Percentiles rank a stretch among this genome's conserved stretches.
phyloP scores from a whole-genome alignment of 2,329 filamentous ascomycete genomes.

The Helicocarpus griseus region DNA sequence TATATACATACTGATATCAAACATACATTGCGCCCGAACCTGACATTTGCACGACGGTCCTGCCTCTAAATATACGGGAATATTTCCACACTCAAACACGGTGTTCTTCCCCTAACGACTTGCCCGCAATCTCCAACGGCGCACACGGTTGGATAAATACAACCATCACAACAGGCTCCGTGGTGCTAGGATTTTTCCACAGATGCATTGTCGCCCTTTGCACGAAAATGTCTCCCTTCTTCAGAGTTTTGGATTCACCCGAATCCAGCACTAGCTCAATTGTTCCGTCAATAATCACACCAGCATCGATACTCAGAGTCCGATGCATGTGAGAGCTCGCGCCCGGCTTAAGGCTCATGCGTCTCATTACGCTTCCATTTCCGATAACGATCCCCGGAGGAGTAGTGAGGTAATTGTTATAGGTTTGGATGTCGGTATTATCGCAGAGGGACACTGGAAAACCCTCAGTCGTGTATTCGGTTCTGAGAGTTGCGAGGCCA shows the following conservation, averaged over 20 bases:
- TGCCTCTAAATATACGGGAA: background rate
- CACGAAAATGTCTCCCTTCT: constrained; percentile 27
- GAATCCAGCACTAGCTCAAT: constrained; percentile 29
- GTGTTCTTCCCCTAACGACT: constrained; percentile 3
- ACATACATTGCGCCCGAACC: background rate
- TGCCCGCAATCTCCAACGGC: constrained; percentile 3
- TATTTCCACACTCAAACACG: background rate
- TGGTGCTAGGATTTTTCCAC: constrained; percentile 36
- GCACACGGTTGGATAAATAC: constrained; percentile 9
- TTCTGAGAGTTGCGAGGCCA: constrained; percentile 23
- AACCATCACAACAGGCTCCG: constrained; percentile 35
- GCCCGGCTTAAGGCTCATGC: constrained; percentile 26
- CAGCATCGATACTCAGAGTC: constrained; percentile 29
- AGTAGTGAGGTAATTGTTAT: constrained; percentile 24
- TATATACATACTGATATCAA: too few species aligned
- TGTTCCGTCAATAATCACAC: constrained; percentile 28
- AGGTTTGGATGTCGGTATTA: constrained; percentile 25
- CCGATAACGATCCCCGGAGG: constrained; percentile 24
- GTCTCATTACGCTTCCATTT: constrained; percentile 24
- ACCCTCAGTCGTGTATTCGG: constrained; percentile 21
- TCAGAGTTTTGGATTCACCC: constrained; percentile 23
- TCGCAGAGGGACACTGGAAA: constrained; percentile 20
- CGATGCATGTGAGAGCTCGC: constrained; percentile 28
- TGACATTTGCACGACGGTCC: background rate
- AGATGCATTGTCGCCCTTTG: constrained; percentile 23